Evolutionary conservation across 2,329 filamentous ascomycete species (phyloP).

Genomic region (Parascedosporium putredinis): DNA sequence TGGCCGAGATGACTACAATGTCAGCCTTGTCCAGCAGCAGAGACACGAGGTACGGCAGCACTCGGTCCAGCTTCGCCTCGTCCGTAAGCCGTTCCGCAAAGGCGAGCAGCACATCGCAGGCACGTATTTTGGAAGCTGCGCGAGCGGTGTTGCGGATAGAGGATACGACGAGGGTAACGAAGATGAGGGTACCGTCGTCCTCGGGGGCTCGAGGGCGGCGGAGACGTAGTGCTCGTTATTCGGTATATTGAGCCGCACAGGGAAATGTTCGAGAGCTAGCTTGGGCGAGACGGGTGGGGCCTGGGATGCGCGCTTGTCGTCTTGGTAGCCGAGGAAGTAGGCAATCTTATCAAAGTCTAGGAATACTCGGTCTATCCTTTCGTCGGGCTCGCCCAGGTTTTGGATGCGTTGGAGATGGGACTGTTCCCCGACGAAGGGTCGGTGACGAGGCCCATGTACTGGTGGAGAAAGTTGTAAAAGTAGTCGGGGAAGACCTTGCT

Average conservation of each 20-base stretch:
- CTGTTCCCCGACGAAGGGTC: slow-evolving; percentile 75
- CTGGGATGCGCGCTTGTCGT: slow-evolving; percentile 29
- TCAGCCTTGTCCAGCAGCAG: slow-evolving; percentile 75
- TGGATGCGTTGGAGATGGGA: slow-evolving; percentile 54
- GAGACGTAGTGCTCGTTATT: slow-evolving; percentile 67
- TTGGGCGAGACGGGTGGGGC: slow-evolving; percentile 25
- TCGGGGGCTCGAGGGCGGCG: slow-evolving; percentile 48
- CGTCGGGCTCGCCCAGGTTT: slow-evolving; percentile 81
- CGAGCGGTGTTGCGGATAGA: slow-evolving; percentile 83
- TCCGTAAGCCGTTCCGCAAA: slow-evolving; percentile 88
- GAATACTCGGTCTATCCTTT: slow-evolving; percentile 86
- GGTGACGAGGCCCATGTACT: slow-evolving; percentile 94
- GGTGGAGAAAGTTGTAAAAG: slow-evolving; percentile 94
- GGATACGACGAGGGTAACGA: slow-evolving; percentile 78
- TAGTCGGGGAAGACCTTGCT: slow-evolving; percentile 89
- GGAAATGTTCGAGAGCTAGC: slow-evolving; percentile 56
- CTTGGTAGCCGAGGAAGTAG: slow-evolving; percentile 74
- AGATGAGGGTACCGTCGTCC: slow-evolving; percentile 88
- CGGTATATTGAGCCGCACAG: slow-evolving; percentile 75
- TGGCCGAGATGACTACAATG: slow-evolving; percentile 72
- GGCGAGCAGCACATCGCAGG: slow-evolving; percentile 82
- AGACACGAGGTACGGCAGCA: slow-evolving; percentile 80
- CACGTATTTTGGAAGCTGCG: slow-evolving; percentile 75
- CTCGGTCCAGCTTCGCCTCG: slow-evolving; percentile 88
- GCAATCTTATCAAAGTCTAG: slow-evolving; percentile 97